Evolutionary conservation across 495 filamentous ascomycete genomes (phyloP), one percentile per base, ranked within the genome.

Genomic region (Penicillium coprophilum): DNA sequence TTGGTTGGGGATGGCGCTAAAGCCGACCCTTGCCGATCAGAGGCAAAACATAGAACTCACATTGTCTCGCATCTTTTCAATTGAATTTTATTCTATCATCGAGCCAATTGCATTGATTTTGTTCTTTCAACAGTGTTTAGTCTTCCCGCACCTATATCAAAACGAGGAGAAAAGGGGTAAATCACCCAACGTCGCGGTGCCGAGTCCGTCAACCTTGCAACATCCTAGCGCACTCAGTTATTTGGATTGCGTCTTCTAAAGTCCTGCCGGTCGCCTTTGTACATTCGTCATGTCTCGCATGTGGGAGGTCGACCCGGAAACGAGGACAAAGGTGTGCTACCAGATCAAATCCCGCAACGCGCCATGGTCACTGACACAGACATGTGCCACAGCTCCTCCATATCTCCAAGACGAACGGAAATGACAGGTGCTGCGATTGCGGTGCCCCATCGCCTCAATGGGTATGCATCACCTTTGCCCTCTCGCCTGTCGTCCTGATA

Each of bases 221-320:
- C 6, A 40, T 41, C 45, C 32, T 34, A 34, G 43, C 41, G 51
- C 40, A 48, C 51, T 45, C 51, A 38, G 20, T 44, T 39, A 34
- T 11, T 50, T n/a, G 19, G 6, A 23, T 43, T 51, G 45, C 28
- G n/a, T 20, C 13, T 13, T 28, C 17, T 20, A 15, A 9, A 20
- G 8, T 47, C n/a, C 3, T 47, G 15, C 21, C 41, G 43, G 21
- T 38, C 36, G 49, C 34, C 31, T 50, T 24, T 50, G 50, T 55
- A 61, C 17, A 51, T 34, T 44, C 56, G 49, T 40, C 20, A 79
- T 79, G 77, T 77, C 76, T 60, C 83, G 82, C 67, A 92, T 95
- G 89, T 97, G 93, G 93, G 93, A 97, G 72, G 92, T 97, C 59
- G 93, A 97, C 75, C 92, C 93, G 19, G 92, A 96, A 77, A 96